Conservation (phyloP, 768 basidiomycete genomes). For the Kwoniella mangroviensis region DNA sequence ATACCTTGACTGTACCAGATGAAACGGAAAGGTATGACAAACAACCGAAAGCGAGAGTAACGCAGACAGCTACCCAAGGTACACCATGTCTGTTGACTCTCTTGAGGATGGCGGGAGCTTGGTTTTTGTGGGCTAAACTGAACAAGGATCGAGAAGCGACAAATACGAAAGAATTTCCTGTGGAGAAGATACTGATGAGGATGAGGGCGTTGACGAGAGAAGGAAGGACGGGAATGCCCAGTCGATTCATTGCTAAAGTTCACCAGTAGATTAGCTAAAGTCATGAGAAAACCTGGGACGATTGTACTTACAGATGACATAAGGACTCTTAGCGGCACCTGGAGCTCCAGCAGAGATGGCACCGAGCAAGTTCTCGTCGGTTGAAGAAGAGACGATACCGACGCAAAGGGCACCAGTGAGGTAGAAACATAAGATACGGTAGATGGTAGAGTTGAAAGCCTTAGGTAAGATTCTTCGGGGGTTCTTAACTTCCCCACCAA, state of each 20-base stretch:
- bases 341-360: slow-evolving; percentile 37
- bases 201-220: slow-evolving; percentile 32
- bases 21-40: slow-evolving; percentile 43
- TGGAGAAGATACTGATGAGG: slow-evolving; percentile 29
- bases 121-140: slow-evolving; percentile 28
- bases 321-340: slow-evolving; percentile 33
- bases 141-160: slow-evolving; percentile 24
- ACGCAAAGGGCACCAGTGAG: slow-evolving; percentile 26
- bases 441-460: slow-evolving; percentile 39
- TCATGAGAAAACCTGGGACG: no score
- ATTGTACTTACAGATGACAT: slow-evolving; percentile 24
- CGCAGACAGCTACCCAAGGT: slow-evolving; percentile 29
- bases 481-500: slow-evolving; percentile 35
- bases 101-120: slow-evolving; percentile 30
- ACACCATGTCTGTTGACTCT: slow-evolving; percentile 35
- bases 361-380: slow-evolving; percentile 28
- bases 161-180: slow-evolving; percentile 34
- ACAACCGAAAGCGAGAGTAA: slow-evolving; percentile 32
- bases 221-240: slow-evolving; percentile 23
- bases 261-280: neutral
- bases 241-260: slow-evolving; percentile 27
- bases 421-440: slow-evolving; percentile 33
- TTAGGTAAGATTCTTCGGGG: slow-evolving; percentile 35
- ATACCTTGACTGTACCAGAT: slow-evolving; percentile 44
- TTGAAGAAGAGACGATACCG: slow-evolving; percentile 24